Evolutionary conservation across 306 rosid genomes (phyloP).

Genomic region (Dryas alaskensis): DNA sequence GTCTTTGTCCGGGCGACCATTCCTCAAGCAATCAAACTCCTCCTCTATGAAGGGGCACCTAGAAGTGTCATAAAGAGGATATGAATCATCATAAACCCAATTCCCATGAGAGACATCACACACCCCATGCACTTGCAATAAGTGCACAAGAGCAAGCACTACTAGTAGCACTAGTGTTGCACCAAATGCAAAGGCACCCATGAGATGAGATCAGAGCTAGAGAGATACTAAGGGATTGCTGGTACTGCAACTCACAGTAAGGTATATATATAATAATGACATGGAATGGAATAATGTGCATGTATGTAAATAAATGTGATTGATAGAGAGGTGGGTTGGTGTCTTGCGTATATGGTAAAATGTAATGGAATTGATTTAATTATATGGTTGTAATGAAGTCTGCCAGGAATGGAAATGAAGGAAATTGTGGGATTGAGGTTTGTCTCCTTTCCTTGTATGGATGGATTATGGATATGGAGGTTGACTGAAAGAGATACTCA

Average conservation of each 20-base stretch:
- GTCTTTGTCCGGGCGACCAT: constrained; percentile 64
- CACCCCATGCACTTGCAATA: constrained; percentile 19
- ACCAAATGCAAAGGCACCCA: constrained; percentile 28
- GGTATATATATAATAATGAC: background rate
- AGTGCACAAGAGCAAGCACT: constrained; percentile 18
- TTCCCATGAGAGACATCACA: constrained; percentile 58
- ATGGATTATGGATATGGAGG: background rate
- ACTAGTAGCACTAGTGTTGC: constrained; percentile 2
- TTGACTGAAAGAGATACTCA: background rate
- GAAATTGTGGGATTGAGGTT: background rate
- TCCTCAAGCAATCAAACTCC: constrained; percentile 50
- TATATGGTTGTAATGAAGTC: background rate
- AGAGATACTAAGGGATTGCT: constrained; percentile 4
- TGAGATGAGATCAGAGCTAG: background rate
- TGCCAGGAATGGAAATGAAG: background rate
- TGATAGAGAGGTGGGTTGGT: too few relatives aligned
- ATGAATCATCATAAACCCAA: constrained; percentile 59
- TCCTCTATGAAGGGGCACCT: constrained; percentile 56
- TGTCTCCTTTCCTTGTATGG: background rate
- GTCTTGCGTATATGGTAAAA: background rate
- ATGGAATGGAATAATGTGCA: background rate
- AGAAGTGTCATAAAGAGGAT: constrained; percentile 53
- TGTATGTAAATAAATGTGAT: background rate
- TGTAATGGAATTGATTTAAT: background rate
- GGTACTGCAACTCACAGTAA: background rate